Evolutionary conservation across 768 basidiomycete genomes (phyloP), one percentile per base, ranked within the genome.

Genomic region (Phallus indusiatus): DNA sequence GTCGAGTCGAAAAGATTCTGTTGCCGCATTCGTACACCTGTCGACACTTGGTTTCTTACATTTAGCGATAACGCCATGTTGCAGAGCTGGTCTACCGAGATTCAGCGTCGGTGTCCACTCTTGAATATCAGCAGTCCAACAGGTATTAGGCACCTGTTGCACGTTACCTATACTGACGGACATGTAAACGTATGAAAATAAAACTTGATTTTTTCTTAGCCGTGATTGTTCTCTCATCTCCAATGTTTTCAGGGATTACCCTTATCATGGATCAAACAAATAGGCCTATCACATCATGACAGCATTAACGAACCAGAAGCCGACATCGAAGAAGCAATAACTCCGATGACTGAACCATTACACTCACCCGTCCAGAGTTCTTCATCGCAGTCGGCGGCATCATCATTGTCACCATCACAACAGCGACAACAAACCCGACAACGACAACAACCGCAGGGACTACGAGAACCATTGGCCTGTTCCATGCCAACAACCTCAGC

Each of bases 111-210:
- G 2, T 59, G 57, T 47, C 57, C 57, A 7, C 42, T 59, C 20
- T 52, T 59, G 57, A 48, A 53, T 11, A 59, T 59, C 24, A 18
- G 57, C 10, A 11, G 22, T 11, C 57, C 57, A 16, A 52, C 57
- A 5, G 10, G 35, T 35, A 51, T 52, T 18, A 21, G 50, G 7
- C 57, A 59, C 21, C 28, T 51, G 5, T 18, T 59, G 21, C 57
- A 59, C 34, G 57, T 59, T 9, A 52, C 57, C 1, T 59, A 59
- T 48, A 33, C 9, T 20, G 57, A 49, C 9, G n/a, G 50, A 12
- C 49, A 59, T 17, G 52, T 59, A n/a, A 59, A 48, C 7, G 28
- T 28, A 28, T 28, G 12, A 49, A 52, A 21, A 33, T 48, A 11
- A n/a, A 11, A 21, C 10, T 18, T 20, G 20, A 47, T 46, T 18